Percentiles rank a stretch among this genome's conserved stretches.
Evolutionary conservation across 2,329 filamentous ascomycete genomes (phyloP).

Genomic region (Microsporum ferrugineum): DNA sequence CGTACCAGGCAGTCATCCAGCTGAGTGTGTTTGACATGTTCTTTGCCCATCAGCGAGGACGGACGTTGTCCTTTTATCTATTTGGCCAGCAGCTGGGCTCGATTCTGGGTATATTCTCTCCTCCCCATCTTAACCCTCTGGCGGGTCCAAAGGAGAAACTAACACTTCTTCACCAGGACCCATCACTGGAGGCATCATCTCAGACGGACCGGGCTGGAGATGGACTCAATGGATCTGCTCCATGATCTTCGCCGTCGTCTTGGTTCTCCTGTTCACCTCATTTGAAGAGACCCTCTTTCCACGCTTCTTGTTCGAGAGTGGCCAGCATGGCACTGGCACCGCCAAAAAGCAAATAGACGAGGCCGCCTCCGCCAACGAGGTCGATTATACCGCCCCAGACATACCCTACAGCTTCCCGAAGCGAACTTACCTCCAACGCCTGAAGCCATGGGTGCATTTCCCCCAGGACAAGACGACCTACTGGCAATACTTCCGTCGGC

Average conservation of each 20-base stretch:
- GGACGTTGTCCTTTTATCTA: conserved; percentile 24
- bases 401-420: not conserved
- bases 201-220: conserved; percentile 39
- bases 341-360: not conserved
- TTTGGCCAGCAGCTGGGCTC: not conserved
- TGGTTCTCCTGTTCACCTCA: conserved; percentile 46
- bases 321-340: conserved; percentile 11
- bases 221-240: conserved; percentile 46
- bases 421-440: not conserved
- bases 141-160: conserved; percentile 20
- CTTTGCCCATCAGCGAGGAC: conserved; percentile 37
- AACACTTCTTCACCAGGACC: conserved; percentile 19
- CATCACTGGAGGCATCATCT: conserved; percentile 41
- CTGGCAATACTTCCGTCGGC: conserved; percentile 14
- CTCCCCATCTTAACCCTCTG: conserved; percentile 36
- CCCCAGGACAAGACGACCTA: conserved; percentile 11
- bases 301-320: conserved; percentile 27
- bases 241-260: conserved; percentile 40
- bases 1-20: conserved; percentile 41
- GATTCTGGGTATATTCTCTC: conserved; percentile 32
- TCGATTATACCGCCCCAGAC: not conserved
- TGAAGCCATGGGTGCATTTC: conserved; percentile 4
- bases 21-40: conserved; percentile 37
- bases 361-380: conserved; percentile 6
- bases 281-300: conserved; percentile 51